phyloP scores from a whole-genome alignment of 352 stramenopile genomes.

The Phytophthora sojae region DNA sequence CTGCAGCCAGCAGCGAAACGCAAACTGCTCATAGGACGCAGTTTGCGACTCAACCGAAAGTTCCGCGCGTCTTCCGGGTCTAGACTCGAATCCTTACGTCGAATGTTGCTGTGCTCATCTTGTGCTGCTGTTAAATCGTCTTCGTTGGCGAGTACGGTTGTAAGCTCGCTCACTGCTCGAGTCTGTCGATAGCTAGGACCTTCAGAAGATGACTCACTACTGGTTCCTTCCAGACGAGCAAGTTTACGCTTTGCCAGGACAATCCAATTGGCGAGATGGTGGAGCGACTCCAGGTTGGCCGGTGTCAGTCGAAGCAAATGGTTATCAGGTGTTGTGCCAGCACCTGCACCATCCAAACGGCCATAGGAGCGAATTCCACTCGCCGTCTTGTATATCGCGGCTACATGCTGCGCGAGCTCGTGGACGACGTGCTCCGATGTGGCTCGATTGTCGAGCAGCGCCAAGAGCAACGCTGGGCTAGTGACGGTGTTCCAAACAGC shows the following conservation, averaged over 20 bases:
- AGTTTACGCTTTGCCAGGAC: conserved; percentile 80
- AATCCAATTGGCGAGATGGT: conserved; percentile 85
- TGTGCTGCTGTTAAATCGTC: conserved; percentile 35
- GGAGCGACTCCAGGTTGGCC: conserved; percentile 79
- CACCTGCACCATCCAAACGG: conserved; percentile 42
- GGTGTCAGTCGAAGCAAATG: conserved; percentile 44
- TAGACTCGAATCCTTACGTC: conserved; percentile 38
- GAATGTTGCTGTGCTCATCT: conserved; percentile 11
- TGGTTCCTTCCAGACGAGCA: conserved; percentile 56
- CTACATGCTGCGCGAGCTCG: conserved; percentile 67
- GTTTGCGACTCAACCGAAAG: conserved; percentile 76
- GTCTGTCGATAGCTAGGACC: conserved; percentile 24
- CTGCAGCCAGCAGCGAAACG: conserved; percentile 76
- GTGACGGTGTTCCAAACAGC: conserved; percentile 52
- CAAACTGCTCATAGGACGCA: conserved; percentile 82
- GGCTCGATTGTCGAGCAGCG: conserved; percentile 52
- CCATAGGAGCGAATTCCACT: conserved; percentile 58
- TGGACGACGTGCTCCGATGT: conserved; percentile 53
- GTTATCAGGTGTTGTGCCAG: conserved; percentile 13
- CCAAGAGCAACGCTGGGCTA: conserved; percentile 73
- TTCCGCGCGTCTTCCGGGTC: conserved; percentile 49
- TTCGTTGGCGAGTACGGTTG: conserved; percentile 46
- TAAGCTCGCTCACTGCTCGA: conserved; percentile 60
- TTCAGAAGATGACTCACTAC: conserved; percentile 32
- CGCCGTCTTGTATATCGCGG: conserved; percentile 54